Percentiles rank a stretch among this genome's conserved stretches.
These are phyloP conservation scores for Lunularia cruciata DNA, from an alignment of 225 moss, liverwort and hornwort species.

Conservation along the genomic window DNA sequence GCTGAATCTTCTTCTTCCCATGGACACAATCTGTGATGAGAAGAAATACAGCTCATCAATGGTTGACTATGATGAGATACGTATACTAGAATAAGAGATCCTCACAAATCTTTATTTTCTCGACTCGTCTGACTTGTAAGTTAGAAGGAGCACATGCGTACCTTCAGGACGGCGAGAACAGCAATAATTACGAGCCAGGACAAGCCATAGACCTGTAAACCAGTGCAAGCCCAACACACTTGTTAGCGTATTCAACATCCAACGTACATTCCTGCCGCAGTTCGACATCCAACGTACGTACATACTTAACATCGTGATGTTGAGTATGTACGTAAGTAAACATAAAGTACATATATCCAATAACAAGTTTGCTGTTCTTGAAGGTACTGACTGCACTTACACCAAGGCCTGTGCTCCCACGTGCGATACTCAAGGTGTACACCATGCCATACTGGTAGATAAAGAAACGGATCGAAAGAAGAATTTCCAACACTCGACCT, in stretches of 20 bases:
- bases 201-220: constrained; percentile 77
- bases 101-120: no score
- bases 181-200: constrained; percentile 90
- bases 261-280: neutral
- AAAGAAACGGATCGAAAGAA: constrained; percentile 69
- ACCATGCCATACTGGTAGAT: constrained; percentile 88
- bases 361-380: neutral
- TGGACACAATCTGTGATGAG: constrained; percentile 87
- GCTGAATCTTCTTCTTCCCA: constrained; percentile 89
- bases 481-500: constrained; percentile 67
- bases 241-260: neutral
- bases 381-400: constrained; percentile 36
- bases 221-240: neutral
- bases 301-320: no score
- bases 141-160: constrained; percentile 18
- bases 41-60: no score
- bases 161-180: constrained; percentile 81
- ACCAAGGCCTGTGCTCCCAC: constrained; percentile 51
- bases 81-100: no score
- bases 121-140: no score
- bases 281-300: neutral
- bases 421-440: constrained; percentile 69
- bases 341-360: no score
- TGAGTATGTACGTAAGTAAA: no score
- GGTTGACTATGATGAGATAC: no score